Evolutionary conservation across 139 green algal species (phyloP).

Genomic region (Tetraselmis chui): DNA sequence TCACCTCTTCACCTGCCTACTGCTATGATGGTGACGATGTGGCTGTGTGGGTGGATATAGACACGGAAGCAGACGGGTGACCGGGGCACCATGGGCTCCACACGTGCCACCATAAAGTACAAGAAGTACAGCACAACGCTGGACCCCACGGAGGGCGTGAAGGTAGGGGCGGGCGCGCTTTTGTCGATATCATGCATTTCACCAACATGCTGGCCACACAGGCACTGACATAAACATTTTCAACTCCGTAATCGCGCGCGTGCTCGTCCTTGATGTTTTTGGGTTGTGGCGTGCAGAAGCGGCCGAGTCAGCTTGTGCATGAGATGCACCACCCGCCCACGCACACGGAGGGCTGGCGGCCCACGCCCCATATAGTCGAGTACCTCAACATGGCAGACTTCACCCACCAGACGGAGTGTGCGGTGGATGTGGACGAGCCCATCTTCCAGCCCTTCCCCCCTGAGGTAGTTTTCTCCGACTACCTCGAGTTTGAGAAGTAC

Average conservation of each 20-base stretch:
- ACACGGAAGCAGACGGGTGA: background rate
- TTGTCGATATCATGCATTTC: background rate
- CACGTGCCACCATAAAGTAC: conserved; percentile 38
- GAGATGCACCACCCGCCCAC: conserved; percentile 24
- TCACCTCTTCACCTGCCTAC: too few relatives aligned
- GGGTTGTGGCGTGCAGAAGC: conserved; percentile 39
- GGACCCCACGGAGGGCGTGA: conserved; percentile 26
- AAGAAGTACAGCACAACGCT: conserved; percentile 40
- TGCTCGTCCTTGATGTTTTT: background rate
- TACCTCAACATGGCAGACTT: conserved; percentile 62
- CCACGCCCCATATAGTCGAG: conserved; percentile 58
- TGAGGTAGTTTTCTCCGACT: conserved; percentile 54
- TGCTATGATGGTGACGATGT: too few relatives aligned
- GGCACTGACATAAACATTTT: background rate
- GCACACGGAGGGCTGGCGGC: conserved; percentile 42
- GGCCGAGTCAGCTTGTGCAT: conserved; percentile 37
- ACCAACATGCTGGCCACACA: background rate
- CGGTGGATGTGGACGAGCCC: conserved; percentile 57
- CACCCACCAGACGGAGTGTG: conserved; percentile 40
- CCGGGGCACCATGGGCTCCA: background rate
- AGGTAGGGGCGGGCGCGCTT: conserved; percentile 15
- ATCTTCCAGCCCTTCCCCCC: conserved; percentile 74
- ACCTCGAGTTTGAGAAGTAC: conserved; percentile 55
- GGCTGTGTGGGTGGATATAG: too few relatives aligned
- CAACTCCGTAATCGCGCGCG: background rate